Evolutionary conservation across 2,329 filamentous ascomycete species (phyloP).

Genomic region (Neonectria punicea): DNA sequence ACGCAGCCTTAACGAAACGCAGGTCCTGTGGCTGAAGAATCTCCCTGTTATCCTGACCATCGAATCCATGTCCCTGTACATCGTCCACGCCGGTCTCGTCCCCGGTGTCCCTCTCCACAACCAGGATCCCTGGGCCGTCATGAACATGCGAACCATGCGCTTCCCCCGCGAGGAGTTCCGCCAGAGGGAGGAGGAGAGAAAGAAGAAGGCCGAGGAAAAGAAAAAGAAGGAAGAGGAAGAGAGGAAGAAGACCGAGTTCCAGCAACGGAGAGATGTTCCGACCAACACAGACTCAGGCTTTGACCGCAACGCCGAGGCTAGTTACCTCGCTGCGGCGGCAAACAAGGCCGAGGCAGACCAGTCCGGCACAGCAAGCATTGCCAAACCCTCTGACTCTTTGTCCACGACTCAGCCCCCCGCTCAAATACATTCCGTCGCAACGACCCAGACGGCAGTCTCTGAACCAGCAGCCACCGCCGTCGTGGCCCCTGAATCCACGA

Average conservation of each 20-base stretch:
- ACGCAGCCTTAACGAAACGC: constrained; percentile 62
- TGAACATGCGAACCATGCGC: constrained; percentile 90
- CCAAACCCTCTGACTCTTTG: background rate
- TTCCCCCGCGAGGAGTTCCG: constrained; percentile 56
- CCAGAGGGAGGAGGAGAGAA: constrained; percentile 47
- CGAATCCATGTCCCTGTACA: constrained; percentile 70
- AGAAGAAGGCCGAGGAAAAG: constrained; percentile 30
- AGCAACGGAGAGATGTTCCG: constrained; percentile 18
- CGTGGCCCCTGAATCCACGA: background rate
- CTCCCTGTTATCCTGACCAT: constrained; percentile 84
- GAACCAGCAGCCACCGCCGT: background rate
- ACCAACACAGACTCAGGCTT: background rate
- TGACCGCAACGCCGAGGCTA: background rate
- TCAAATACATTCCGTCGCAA: background rate
- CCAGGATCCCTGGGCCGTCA: constrained; percentile 82
- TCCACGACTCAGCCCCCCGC: background rate
- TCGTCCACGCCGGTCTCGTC: constrained; percentile 89
- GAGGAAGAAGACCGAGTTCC: constrained; percentile 5
- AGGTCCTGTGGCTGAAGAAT: constrained; percentile 74
- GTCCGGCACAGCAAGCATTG: background rate
- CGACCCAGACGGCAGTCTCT: background rate
- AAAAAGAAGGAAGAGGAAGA: constrained; percentile 20
- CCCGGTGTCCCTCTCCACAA: constrained; percentile 75
- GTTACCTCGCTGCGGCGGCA: background rate
- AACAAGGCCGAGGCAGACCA: background rate